Conservation (phyloP, 768 basidiomycete genomes). For the Amanita polypyramis region DNA sequence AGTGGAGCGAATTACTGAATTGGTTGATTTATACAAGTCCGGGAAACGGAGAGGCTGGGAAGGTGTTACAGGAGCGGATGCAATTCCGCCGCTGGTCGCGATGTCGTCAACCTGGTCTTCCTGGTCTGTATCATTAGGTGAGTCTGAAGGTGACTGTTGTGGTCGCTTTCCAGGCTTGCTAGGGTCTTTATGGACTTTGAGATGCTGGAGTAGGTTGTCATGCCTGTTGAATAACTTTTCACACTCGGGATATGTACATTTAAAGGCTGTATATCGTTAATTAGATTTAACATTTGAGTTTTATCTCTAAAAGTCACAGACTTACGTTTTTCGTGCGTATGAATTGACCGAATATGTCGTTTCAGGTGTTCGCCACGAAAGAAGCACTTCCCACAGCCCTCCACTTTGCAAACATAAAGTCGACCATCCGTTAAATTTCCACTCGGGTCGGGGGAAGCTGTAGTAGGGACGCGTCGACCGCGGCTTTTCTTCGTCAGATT, state of each 20-base stretch:
- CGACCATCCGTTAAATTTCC: slow-evolving; percentile 17
- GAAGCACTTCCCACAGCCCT: slow-evolving; percentile 66
- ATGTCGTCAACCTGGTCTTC: neutral
- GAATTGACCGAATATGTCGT: slow-evolving; percentile 64
- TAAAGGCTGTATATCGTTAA: slow-evolving; percentile 43
- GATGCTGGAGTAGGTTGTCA: slow-evolving; percentile 73
- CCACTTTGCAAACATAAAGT: slow-evolving; percentile 52
- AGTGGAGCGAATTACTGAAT: neutral
- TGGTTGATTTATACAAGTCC: neutral
- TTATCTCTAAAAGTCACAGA: slow-evolving; percentile 11
- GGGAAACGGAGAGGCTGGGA: neutral
- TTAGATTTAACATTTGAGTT: slow-evolving; percentile 12
- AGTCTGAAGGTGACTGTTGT: neutral
- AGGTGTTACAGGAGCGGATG: neutral
- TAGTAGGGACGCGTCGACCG: slow-evolving; percentile 65
- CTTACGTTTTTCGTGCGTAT: slow-evolving; percentile 73
- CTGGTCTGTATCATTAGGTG: neutral
- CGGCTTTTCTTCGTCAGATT: slow-evolving; percentile 75
- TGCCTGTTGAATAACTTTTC: slow-evolving; percentile 69
- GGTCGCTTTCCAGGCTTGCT: neutral
- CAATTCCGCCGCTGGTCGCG: neutral
- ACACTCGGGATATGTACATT: slow-evolving; percentile 58
- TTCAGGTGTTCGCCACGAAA: slow-evolving; percentile 68
- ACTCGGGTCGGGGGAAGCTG: slow-evolving; percentile 11
- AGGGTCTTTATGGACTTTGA: slow-evolving; percentile 52